Evolutionary conservation across 306 rosid species (phyloP), one percentile per base, ranked within the genome.

Genomic region (Macrotyloma uniflorum): DNA sequence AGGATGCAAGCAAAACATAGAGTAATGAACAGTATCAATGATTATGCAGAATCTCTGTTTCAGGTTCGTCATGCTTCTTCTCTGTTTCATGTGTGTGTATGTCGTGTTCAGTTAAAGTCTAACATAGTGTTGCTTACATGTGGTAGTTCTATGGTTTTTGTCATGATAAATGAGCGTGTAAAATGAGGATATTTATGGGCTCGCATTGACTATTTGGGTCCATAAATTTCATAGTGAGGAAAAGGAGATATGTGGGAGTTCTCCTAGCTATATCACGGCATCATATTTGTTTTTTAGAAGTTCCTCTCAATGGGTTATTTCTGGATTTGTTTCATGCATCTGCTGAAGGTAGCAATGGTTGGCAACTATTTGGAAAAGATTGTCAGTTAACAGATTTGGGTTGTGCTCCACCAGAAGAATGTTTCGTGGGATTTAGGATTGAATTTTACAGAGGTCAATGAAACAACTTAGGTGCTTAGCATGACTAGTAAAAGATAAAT

Each of bases 11-110:
- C 77, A 70, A 90, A 89, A 72, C 87, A 89, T 76, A 75, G 80
- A 22, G 75, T 90, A 45, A 26, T 85, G 81, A 86, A 83, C 63
- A 85, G 80, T 76, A 82, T 83, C 75, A 78, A 81, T 65, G 89
- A 83, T 73, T 93, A 90, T 79, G 90, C 97, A n/a, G 92, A 93
- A 12, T 89, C 85, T 76, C 62, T 93, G 49, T 86, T 90, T 86
- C 89, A 90, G 97, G 97, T 93, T 61, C 61, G 36, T 59, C 7
- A 42, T 65, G 38, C 53, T 71, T 28, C 33, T 51, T 79, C 58
- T 66, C 33, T 13, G 23, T 67, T 13, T 5, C 1, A 15, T 40
- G 5, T 28, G 4, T 54, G 33, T 14, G 5, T 15, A 0, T 1
- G 46, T n/a, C n/a, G n/a, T n/a, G n/a, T n/a, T n/a, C n/a, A n/a